Conservation (phyloP, 78 protist genomes). For the Protostelium mycophagum region DNA sequence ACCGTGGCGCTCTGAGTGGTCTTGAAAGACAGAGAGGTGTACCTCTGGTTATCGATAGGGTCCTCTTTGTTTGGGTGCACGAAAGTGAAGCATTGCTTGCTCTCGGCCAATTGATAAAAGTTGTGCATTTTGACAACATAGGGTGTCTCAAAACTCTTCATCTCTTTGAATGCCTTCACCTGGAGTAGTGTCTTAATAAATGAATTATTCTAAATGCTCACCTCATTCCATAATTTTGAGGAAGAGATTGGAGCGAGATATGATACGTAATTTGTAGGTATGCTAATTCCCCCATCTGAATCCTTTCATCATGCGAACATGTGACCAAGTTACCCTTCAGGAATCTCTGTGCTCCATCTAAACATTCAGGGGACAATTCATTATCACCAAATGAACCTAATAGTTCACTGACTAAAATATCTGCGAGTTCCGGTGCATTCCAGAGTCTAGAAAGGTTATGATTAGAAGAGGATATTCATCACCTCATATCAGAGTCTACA, state of each 20-base stretch:
- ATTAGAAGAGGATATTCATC: constrained; percentile 6
- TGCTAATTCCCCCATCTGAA: constrained; percentile 73
- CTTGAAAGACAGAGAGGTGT: constrained; percentile 8
- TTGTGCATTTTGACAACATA: constrained; percentile 89
- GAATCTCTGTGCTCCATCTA: constrained; percentile 91
- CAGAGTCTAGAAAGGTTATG: constrained; percentile 9
- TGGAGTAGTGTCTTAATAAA: neutral
- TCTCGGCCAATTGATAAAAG: constrained; percentile 20
- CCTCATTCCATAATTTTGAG: constrained; percentile 53
- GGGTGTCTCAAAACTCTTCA: constrained; percentile 79
- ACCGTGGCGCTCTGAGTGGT: constrained; percentile 16
- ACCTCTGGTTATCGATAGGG: constrained; percentile 36
- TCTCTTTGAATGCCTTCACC: neutral
- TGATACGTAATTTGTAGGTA: constrained; percentile 85
- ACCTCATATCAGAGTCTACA: constrained; percentile 59
- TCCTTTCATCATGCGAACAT: neutral
- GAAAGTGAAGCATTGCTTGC: constrained; percentile 69
- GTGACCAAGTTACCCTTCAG: constrained; percentile 18
- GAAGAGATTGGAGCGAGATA: constrained; percentile 80
- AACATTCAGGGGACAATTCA: constrained; percentile 99
- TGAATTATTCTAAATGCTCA: constrained; percentile 4
- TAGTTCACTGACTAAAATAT: constrained; percentile 87
- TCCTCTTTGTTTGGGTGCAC: constrained; percentile 73
- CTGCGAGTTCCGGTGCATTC: constrained; percentile 37
- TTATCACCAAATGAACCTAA: constrained; percentile 98